Evolutionary conservation across 2,329 filamentous ascomycete species (phyloP).

Genomic region (Emericellopsis atlantica): DNA sequence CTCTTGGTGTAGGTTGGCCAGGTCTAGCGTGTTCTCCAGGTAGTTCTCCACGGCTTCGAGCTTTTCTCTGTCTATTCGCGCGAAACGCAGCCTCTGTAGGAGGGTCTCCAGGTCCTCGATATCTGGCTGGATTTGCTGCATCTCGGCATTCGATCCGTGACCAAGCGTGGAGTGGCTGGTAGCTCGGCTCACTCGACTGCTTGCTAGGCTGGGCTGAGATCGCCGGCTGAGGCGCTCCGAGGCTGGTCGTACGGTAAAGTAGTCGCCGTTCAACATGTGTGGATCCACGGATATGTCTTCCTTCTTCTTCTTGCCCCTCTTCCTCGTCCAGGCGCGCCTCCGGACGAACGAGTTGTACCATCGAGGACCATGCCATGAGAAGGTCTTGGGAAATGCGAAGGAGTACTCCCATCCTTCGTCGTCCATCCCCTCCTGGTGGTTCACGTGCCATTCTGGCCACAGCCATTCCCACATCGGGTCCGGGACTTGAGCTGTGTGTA

Average conservation of each 20-base stretch:
- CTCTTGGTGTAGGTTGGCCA: slow-evolving; percentile 60
- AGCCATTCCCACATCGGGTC: slow-evolving; percentile 94
- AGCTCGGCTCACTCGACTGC: slow-evolving; percentile 10
- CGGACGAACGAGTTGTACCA: slow-evolving; percentile 97
- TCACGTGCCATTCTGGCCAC: slow-evolving; percentile 52
- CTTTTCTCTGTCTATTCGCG: slow-evolving; percentile 83
- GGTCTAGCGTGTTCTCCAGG: slow-evolving; percentile 63
- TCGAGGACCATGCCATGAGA: slow-evolving; percentile 77
- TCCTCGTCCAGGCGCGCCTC: slow-evolving; percentile 75
- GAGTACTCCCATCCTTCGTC: slow-evolving; percentile 95
- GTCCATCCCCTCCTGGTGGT: slow-evolving; percentile 63
- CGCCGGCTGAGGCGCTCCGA: slow-evolving; percentile 13
- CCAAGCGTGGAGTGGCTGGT: slow-evolving; percentile 23
- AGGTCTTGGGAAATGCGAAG: slow-evolving; percentile 64
- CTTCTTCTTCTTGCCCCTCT: slow-evolving; percentile 50
- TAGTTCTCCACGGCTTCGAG: slow-evolving; percentile 74
- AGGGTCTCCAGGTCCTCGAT: slow-evolving; percentile 56
- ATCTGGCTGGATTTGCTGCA: slow-evolving; percentile 42
- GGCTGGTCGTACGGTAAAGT: slow-evolving; percentile 57
- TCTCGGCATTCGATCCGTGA: slow-evolving; percentile 21
- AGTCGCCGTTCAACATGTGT: slow-evolving; percentile 61
- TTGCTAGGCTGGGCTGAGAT: slow-evolving; percentile 19
- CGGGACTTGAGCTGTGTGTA: slow-evolving; percentile 79
- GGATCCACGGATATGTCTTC: slow-evolving; percentile 35
- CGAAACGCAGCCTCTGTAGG: slow-evolving; percentile 52